Conservation (phyloP, 192 early-diverging fungal species). For the Backusella macrospora region DNA sequence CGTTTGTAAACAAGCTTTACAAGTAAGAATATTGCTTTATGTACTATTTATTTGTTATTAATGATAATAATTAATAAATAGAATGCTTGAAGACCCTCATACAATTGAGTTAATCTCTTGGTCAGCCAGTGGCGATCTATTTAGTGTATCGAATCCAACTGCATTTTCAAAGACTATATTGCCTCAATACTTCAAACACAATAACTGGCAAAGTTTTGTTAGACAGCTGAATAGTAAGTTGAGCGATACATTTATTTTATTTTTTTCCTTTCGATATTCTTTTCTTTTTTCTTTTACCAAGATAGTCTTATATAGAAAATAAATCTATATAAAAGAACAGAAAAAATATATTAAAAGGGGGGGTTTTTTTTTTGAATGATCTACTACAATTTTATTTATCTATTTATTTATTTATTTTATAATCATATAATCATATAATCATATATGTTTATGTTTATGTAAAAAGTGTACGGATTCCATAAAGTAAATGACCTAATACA, state of each 20-base stretch:
- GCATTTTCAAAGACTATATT: slow-evolving; percentile 79
- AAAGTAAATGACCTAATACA: slow-evolving; percentile 59
- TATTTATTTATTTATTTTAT: slow-evolving; percentile 8
- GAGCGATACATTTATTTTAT: background rate
- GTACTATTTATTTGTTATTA: background rate
- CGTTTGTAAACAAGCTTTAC: slow-evolving; percentile 55
- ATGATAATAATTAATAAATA: slow-evolving; percentile 28
- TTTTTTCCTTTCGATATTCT: background rate
- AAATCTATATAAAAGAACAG: slow-evolving; percentile 8
- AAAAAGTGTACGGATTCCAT: slow-evolving; percentile 54
- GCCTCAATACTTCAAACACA: slow-evolving; percentile 90
- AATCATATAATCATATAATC: background rate
- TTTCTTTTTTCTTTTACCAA: background rate
- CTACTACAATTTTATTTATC: slow-evolving; percentile 13
- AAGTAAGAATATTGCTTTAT: slow-evolving; percentile 32
- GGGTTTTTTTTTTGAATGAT: background rate
- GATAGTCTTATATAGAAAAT: background rate
- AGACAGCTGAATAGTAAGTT: slow-evolving; percentile 79
- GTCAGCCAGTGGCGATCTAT: slow-evolving; percentile 83
- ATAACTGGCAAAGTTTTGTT: slow-evolving; percentile 91
- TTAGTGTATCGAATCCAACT: slow-evolving; percentile 85
- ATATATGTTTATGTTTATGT: background rate
- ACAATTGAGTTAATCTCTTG: slow-evolving; percentile 70
- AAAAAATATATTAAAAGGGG: background rate
- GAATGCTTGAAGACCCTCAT: slow-evolving; percentile 74